phyloP scores from a whole-genome alignment of 2,329 filamentous ascomycete species.

The Claviceps pusilla region DNA sequence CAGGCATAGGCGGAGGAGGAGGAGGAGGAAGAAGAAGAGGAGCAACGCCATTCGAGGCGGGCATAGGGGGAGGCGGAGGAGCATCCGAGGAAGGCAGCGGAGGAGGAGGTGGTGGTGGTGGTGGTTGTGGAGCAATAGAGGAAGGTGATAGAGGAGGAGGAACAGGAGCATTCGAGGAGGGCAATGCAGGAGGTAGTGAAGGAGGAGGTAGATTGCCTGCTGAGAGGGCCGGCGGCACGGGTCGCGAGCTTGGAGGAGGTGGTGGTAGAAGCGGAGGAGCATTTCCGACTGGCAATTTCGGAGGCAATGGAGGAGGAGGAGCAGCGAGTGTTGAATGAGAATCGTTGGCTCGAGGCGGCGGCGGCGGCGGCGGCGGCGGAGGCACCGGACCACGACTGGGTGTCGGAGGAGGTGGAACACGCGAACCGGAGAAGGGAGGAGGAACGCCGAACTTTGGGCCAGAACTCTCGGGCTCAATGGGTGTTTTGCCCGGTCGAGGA shows the following conservation, averaged over 20 bases:
- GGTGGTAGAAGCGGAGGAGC: constrained; percentile 37
- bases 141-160: constrained; percentile 4
- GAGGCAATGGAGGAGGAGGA: constrained; percentile 32
- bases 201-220: constrained; percentile 25
- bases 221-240: constrained; percentile 37
- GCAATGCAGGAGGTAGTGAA: constrained; percentile 13
- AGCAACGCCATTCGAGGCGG: constrained; percentile 8
- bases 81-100: constrained; percentile 15
- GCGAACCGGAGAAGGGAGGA: constrained; percentile 59
- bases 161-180: constrained; percentile 14
- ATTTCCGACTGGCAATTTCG: constrained; percentile 29
- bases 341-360: constrained; percentile 32
- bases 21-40: constrained; percentile 24
- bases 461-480: constrained; percentile 45
- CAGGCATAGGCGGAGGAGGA: constrained; percentile 25
- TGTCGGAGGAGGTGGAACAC: constrained; percentile 62
- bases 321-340: constrained; percentile 15
- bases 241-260: constrained; percentile 27
- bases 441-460: constrained; percentile 57
- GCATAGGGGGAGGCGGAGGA: constrained; percentile 16
- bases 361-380: constrained; percentile 28
- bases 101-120: constrained; percentile 18
- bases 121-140: constrained; percentile 13
- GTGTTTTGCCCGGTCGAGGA: constrained; percentile 47
- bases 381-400: constrained; percentile 57